Evolutionary conservation across 1,139 yeast species (phyloP).

Genomic region (Starmera stellimalicola): DNA sequence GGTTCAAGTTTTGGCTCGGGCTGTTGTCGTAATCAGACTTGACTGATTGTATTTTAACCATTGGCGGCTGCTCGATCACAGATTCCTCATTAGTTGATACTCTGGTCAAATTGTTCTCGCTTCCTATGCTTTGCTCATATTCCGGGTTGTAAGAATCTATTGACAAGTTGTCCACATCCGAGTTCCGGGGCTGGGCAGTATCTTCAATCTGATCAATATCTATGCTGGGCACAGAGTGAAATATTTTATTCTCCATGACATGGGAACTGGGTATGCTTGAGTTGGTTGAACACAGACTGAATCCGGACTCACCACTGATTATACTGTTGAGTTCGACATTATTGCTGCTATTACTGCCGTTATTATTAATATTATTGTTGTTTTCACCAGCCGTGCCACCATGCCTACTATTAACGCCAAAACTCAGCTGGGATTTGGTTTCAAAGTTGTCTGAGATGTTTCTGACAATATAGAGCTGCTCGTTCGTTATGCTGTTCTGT

Average conservation of each 20-base stretch:
- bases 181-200: background rate
- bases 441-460: conserved; percentile 1
- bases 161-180: background rate
- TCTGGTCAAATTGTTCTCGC: background rate
- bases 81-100: background rate
- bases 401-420: conserved; percentile 1
- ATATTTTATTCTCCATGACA: background rate
- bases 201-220: background rate
- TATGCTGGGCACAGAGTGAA: no score
- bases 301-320: conserved; percentile 22
- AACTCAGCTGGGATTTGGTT: conserved; percentile 1
- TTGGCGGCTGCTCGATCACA: background rate
- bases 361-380: no score
- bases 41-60: background rate
- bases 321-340: conserved; percentile 1
- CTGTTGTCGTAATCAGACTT: background rate
- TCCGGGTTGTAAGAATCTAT: conserved; percentile 1
- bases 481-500: background rate
- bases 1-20: background rate
- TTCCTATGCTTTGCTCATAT: background rate
- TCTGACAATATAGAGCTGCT: background rate
- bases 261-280: background rate
- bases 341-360: no score
- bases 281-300: background rate
- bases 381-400: no score